phyloP scores from a whole-genome alignment of 768 basidiomycete genomes.

The Leccinum imitatum region DNA sequence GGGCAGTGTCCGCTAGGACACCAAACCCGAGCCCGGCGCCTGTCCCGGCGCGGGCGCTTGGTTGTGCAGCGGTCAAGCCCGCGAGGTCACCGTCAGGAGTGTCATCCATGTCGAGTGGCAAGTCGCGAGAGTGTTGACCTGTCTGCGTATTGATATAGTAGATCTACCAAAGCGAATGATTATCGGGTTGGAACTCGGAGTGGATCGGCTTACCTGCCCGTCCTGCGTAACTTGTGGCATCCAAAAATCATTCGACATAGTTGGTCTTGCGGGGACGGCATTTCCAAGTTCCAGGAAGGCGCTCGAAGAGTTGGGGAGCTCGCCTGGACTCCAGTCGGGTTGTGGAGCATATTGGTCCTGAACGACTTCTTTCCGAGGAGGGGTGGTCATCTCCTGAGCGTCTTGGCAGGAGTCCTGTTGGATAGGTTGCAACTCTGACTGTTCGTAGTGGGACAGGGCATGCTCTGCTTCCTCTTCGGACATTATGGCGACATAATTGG shows the following conservation, averaged over 20 bases:
- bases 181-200: not conserved
- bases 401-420: conserved; percentile 15
- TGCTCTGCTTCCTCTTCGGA: conserved; percentile 79
- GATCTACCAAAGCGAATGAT: conserved; percentile 53
- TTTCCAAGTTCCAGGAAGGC: conserved; percentile 35
- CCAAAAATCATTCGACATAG: conserved; percentile 78
- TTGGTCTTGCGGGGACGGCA: conserved; percentile 28
- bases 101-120: conserved; percentile 76
- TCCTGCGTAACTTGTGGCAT: conserved; percentile 80
- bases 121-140: conserved; percentile 76
- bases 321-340: conserved; percentile 43
- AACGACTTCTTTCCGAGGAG: conserved; percentile 11
- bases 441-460: conserved; percentile 42
- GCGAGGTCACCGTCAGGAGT: conserved; percentile 62
- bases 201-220: conserved; percentile 66
- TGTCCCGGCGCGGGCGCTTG: conserved; percentile 54
- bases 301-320: conserved; percentile 36
- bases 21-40: conserved; percentile 51
- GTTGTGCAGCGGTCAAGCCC: conserved; percentile 52
- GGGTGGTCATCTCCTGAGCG: conserved; percentile 13
- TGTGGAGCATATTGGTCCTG: conserved; percentile 39
- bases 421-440: conserved; percentile 12
- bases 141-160: conserved; percentile 93
- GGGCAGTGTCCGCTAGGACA: conserved; percentile 35
- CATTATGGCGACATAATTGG: conserved; percentile 86